Evolutionary conservation across 768 basidiomycete species (phyloP), one percentile per base, ranked within the genome.

Genomic region (Rhizopogon sp.): DNA sequence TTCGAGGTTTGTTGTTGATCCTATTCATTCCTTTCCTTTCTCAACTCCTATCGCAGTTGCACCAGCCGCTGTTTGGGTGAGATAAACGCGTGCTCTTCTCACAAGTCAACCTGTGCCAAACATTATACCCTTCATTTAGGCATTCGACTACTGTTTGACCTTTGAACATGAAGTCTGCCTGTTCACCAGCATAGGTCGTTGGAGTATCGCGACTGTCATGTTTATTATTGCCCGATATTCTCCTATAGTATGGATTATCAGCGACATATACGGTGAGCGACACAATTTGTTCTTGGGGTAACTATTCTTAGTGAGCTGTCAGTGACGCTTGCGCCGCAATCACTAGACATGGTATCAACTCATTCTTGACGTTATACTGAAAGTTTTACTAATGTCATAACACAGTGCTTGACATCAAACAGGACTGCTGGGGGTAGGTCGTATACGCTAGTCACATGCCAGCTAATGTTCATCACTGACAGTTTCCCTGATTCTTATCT

Each of bases 191-290:
- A 40, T 44, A 11, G 28, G 39, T 25, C 25, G 29, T 11, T 44
- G 46, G 57, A 28, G 53, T 13, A n/a, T 58, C n/a, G n/a, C 53
- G 9, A 53, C 31, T 43, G 7, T 58, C 11, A 33, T 46, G 39
- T 58, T 54, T 39, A 55, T 55, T 8, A 40, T 49, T 22, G 50
- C 50, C 6, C 39, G 53, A 50, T 58, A 58, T 45, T 51, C 45
- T 41, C 53, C 50, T 22, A 22, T 58, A n/a, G 31, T 50, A 10
- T 49, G 53, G 31, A 40, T 53, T 33, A 1, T 44, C 7, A 28
- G 49, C 22, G n/a, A 49, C 3, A 39, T 37, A 39, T 55, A 58
- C 43, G 50, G 57, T 58, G 43, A 35, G 57, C 22, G 33, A 33
- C 13, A 16, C 37, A n/a, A 7, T 11, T n/a, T 33, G 5, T 16